A percentile compares a stretch with the other conserved stretches of the same genome.
phyloP scores from a whole-genome alignment of 805 yeast species.

The Candida corydali region DNA sequence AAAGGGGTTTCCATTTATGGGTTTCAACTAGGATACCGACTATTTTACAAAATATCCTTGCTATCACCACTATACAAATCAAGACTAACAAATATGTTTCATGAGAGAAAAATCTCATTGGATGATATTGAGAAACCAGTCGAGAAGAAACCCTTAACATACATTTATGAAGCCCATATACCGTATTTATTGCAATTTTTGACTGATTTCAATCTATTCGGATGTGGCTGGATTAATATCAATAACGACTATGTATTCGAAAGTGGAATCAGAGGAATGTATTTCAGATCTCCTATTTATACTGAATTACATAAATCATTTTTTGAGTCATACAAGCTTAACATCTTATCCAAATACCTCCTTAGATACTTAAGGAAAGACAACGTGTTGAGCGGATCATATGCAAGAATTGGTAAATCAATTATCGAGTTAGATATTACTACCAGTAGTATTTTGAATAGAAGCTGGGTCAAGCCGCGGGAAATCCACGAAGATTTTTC shows the following conservation, averaged over 20 bases:
- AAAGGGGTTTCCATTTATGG: slow-evolving; percentile 85
- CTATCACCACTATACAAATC: slow-evolving; percentile 57
- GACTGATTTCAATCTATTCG: slow-evolving; percentile 77
- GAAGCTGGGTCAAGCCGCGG: slow-evolving; percentile 40
- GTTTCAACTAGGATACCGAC: slow-evolving; percentile 59
- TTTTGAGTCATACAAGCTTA: slow-evolving; percentile 12
- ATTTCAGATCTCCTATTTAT: slow-evolving; percentile 55
- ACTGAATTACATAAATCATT: slow-evolving; percentile 13
- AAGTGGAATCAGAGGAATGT: slow-evolving; percentile 19
- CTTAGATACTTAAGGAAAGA: slow-evolving; percentile 14
- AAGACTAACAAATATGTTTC: slow-evolving; percentile 47
- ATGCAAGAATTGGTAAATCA: slow-evolving; percentile 56
- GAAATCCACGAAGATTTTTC: slow-evolving; percentile 49
- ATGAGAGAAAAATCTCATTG: slow-evolving; percentile 15
- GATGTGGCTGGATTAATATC: slow-evolving; percentile 73
- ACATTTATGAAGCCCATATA: slow-evolving; percentile 69
- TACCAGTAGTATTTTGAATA: slow-evolving; percentile 58
- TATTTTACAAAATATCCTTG: slow-evolving; percentile 65
- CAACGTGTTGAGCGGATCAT: slow-evolving; percentile 28
- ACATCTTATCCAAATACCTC: slow-evolving; percentile 7
- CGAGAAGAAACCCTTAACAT: slow-evolving; percentile 2
- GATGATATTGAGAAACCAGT: slow-evolving; percentile 3
- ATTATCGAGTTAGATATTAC: slow-evolving; percentile 68
- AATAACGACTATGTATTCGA: slow-evolving; percentile 12
- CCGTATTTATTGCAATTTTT: slow-evolving; percentile 75